Base-by-base conservation (phyloP, 2,329 filamentous ascomycete genomes). In the Ascochyta rabiei region DNA sequence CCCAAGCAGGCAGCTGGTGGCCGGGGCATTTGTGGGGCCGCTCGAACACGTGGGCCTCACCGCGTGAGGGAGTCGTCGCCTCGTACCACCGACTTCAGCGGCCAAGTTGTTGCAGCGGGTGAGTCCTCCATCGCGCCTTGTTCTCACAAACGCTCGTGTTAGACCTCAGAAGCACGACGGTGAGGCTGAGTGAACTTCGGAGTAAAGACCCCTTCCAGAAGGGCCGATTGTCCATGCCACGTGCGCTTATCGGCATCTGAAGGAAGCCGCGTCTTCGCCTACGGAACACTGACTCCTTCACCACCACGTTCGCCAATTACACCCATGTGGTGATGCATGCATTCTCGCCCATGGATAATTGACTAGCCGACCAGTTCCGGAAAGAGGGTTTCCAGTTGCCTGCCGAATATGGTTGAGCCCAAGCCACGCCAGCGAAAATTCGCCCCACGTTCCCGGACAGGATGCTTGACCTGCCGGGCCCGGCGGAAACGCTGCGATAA, bases 401-500 rank as follows among this genome's bases (percentile, higher is more conserved):
- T 50, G 52, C 61, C 46, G 58, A 69, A 35, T 60, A 74, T 72
- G 71, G 68, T 60, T 63, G 70, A 74, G 33, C 42, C 62, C 34
- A 68, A 66, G 45, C 64, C 69, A 16, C 67, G 71, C 39, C 70
- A 74, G 49, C 66, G 72, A 45, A 73, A 70, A 60, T 75, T 74
- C 57, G 72, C 71, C 41, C 70, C 72, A 48, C 65, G 72, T n/a
- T 72, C 68, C 15, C 62, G 72, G 38, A 68, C 71, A 54, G 72
- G 72, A 28, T 75, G 72, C 53, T 59, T 74, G 42, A 75, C 71
- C 8, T 75, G 72, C 58, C 66, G 72, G 24, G 62, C 69, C 26
- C 62, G 72, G 38, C 59, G 72, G 37, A 75, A 75, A 48, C 61
- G 72, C 50, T 75, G 72, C 58, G 72, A 74, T 59, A 69, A 56